These are phyloP conservation scores for Cryphonectria nitschkei DNA, from an alignment of 2,329 filamentous ascomycete genomes.

Conservation along the genomic window DNA sequence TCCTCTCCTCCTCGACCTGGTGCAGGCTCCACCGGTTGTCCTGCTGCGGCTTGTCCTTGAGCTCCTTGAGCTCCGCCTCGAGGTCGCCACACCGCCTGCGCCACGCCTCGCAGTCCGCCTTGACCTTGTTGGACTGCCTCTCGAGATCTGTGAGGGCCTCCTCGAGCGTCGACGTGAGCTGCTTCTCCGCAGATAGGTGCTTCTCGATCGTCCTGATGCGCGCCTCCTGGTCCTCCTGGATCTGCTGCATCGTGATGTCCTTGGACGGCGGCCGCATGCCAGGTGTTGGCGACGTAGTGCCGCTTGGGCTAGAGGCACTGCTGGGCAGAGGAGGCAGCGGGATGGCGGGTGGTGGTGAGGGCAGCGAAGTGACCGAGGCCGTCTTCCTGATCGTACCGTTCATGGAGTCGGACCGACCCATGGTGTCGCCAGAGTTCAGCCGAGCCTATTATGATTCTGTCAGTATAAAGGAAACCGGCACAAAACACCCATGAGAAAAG, in stretches of 20 bases:
- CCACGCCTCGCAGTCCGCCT: conserved; percentile 87
- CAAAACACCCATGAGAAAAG: too few species aligned
- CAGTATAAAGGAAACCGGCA: conserved; percentile 29
- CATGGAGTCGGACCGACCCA: conserved; percentile 63
- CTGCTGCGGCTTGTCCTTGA: conserved; percentile 58
- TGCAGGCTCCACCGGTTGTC: conserved; percentile 74
- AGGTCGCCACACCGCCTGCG: conserved; percentile 80
- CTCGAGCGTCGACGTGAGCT: conserved; percentile 92
- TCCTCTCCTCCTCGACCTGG: conserved; percentile 94
- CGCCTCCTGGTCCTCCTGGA: conserved; percentile 92
- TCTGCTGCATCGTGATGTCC: conserved; percentile 74
- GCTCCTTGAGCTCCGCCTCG: conserved; percentile 72
- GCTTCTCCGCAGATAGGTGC: conserved; percentile 92
- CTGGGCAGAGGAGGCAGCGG: conserved; percentile 89
- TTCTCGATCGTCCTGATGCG: conserved; percentile 96
- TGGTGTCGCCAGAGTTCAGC: conserved; percentile 41
- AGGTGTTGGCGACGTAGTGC: conserved; percentile 52
- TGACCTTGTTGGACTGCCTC: conserved; percentile 87
- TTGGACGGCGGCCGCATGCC: conserved; percentile 78
- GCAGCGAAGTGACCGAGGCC: conserved; percentile 78
- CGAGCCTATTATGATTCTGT: conserved; percentile 53
- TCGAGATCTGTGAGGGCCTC: conserved; percentile 95
- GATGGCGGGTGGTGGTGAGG: conserved; percentile 92
- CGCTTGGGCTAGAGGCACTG: conserved; percentile 36
- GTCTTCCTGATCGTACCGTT: conserved; percentile 81